A percentile compares a stretch with the other conserved stretches of the same genome.
Conservation (phyloP, 441 rosid species). For the Manihot esculenta region DNA sequence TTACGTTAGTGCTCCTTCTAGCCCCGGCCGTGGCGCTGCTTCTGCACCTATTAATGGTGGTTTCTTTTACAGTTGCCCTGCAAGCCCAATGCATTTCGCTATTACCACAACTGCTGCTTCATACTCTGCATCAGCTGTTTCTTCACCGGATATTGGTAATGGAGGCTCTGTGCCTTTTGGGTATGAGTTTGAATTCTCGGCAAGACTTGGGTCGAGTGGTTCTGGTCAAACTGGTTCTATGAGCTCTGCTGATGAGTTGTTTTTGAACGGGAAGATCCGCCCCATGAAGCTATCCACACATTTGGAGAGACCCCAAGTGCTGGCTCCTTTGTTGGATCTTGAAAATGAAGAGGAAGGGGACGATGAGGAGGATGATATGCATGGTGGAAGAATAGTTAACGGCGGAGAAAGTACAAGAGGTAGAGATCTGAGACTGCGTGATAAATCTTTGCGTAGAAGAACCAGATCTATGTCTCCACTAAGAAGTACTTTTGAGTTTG, state of each 20-base stretch:
- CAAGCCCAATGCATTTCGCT: slow-evolving; percentile 93
- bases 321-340: slow-evolving; percentile 72
- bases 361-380: not conserved
- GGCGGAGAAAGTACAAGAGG: slow-evolving; percentile 36
- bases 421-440: slow-evolving; percentile 63
- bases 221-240: slow-evolving; percentile 55
- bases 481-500: slow-evolving; percentile 43
- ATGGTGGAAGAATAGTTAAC: not conserved
- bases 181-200: slow-evolving; percentile 83
- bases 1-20: slow-evolving; percentile 91
- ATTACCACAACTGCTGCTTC: slow-evolving; percentile 35
- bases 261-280: slow-evolving; percentile 86
- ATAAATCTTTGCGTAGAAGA: slow-evolving; percentile 68
- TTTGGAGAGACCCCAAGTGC: slow-evolving; percentile 72
- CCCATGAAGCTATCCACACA: slow-evolving; percentile 88
- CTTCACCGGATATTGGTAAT: slow-evolving; percentile 25
- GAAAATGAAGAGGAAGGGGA: slow-evolving; percentile 56
- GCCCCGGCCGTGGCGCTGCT: slow-evolving; percentile 64
- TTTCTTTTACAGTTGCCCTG: slow-evolving; percentile 88
- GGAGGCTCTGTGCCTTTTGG: slow-evolving; percentile 35
- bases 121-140: slow-evolving; percentile 30
- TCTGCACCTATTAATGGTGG: slow-evolving; percentile 43
- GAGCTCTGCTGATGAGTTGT: slow-evolving; percentile 92
- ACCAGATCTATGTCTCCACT: slow-evolving; percentile 93
- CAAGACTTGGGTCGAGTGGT: slow-evolving; percentile 47